A percentile compares a stretch with the other conserved stretches of the same genome.
Evolutionary conservation across 108 stramenopile species (phyloP).

Genomic region (Nitzschia inconspicua): DNA sequence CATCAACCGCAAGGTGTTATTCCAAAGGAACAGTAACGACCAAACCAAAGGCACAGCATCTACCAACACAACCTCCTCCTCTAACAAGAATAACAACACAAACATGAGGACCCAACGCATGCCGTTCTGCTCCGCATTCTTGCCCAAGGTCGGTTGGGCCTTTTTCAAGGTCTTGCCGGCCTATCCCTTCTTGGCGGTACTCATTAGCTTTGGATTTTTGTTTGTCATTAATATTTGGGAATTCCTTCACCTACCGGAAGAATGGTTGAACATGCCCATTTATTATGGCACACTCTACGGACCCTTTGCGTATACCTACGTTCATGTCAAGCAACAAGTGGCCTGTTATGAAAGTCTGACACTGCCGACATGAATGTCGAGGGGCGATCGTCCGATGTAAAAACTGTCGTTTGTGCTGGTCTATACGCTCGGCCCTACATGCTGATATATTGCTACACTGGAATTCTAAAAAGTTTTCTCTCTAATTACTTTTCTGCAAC

Average conservation of each 20-base stretch:
- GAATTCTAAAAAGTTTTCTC: background rate
- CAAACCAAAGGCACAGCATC: background rate
- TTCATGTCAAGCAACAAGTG: conserved; percentile 58
- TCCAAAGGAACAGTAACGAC: background rate
- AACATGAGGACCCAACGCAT: background rate
- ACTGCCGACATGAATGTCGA: background rate
- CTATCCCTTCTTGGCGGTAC: conserved; percentile 77
- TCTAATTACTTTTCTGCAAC: background rate
- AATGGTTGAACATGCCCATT: conserved; percentile 61
- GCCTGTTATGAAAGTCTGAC: background rate
- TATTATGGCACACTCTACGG: conserved; percentile 83
- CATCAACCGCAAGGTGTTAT: conserved; percentile 28
- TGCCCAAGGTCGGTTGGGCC: conserved; percentile 38
- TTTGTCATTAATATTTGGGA: conserved; percentile 67
- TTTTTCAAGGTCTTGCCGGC: conserved; percentile 57
- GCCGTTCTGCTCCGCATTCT: conserved; percentile 23
- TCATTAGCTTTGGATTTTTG: conserved; percentile 74
- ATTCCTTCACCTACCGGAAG: conserved; percentile 40
- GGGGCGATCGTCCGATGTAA: too few species aligned
- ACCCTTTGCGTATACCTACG: conserved; percentile 68
- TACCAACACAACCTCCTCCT: too few species aligned
- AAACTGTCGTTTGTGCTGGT: too few species aligned
- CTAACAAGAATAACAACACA: background rate
- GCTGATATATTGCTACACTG: background rate
- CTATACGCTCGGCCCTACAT: too few species aligned